A percentile compares a stretch with the other conserved stretches of the same genome.
These are phyloP conservation scores for Vaccinium corymbosum DNA, from an alignment of 148 eudicot species.

Conservation along the genomic window DNA sequence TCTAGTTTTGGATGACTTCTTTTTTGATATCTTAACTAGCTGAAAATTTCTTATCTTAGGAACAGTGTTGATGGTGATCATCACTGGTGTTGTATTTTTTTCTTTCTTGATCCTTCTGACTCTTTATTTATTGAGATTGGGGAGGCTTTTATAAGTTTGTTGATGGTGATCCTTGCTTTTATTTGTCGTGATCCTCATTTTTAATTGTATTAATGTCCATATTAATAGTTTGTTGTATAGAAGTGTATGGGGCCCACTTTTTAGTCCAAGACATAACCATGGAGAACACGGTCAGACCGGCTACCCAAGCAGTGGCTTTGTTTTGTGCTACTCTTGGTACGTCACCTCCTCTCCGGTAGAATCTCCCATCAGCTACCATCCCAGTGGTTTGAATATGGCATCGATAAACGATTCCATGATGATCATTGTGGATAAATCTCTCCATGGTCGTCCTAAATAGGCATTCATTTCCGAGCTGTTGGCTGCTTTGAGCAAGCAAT, in stretches of 20 bases:
- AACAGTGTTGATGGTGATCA: slow-evolving; percentile 76
- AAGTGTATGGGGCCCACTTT: not conserved
- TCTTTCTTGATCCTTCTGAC: slow-evolving; percentile 94
- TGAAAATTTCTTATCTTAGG: slow-evolving; percentile 38
- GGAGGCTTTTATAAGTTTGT: not conserved
- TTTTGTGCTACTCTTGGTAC: no score
- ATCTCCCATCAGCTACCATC: not conserved
- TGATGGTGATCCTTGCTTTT: not conserved
- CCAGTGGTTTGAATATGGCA: not conserved
- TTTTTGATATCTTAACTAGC: not conserved
- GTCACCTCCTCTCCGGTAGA: no score
- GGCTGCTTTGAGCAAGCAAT: not conserved
- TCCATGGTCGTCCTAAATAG: not conserved
- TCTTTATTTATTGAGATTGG: slow-evolving; percentile 67
- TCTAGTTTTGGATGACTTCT: no score
- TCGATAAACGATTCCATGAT: not conserved
- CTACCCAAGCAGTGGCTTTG: not conserved
- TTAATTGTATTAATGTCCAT: not conserved
- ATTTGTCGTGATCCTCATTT: not conserved
- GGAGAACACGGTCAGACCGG: not conserved
- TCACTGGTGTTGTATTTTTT: slow-evolving; percentile 82
- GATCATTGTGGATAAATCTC: not conserved
- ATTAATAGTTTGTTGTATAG: no score
- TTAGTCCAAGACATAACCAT: not conserved
- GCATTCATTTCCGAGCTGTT: not conserved